phyloP scores from a whole-genome alignment of 2,329 filamentous ascomycete genomes.

The Aspergillus sojae region DNA sequence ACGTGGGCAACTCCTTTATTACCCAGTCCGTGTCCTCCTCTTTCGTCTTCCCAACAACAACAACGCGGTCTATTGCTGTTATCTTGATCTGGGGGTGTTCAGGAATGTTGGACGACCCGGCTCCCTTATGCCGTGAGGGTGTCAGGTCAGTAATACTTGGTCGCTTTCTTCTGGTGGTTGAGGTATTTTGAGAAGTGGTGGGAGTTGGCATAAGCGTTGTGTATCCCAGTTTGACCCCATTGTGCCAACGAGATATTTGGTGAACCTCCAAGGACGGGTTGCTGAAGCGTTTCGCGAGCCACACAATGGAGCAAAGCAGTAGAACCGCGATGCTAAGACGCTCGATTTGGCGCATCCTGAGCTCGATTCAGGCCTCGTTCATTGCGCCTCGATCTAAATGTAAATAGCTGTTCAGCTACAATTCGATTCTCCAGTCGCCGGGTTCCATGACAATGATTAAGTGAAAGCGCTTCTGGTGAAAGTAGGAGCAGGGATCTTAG shows the following conservation, averaged over 20 bases:
- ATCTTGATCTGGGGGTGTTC: slow-evolving; percentile 17
- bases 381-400: background rate
- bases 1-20: slow-evolving; percentile 46
- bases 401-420: background rate
- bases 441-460: background rate
- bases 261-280: slow-evolving; percentile 9
- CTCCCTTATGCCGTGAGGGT: slow-evolving; percentile 2
- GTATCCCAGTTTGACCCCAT: background rate
- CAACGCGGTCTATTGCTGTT: slow-evolving; percentile 19
- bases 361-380: background rate
- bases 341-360: slow-evolving; percentile 4
- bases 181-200: slow-evolving; percentile 3
- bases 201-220: background rate
- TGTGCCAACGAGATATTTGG: background rate
- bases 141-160: slow-evolving; percentile 9
- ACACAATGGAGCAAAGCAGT: slow-evolving; percentile 22
- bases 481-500: background rate
- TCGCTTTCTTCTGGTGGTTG: background rate
- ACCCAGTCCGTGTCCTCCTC: slow-evolving; percentile 50
- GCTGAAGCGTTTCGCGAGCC: slow-evolving; percentile 23
- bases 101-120: background rate
- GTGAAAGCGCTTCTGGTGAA: background rate
- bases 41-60: slow-evolving; percentile 45
- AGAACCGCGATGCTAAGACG: slow-evolving; percentile 3
- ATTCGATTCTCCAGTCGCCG: background rate